Evolutionary conservation across 352 stramenopile genomes (phyloP).

Genomic region (Aphanomyces euteiches): DNA sequence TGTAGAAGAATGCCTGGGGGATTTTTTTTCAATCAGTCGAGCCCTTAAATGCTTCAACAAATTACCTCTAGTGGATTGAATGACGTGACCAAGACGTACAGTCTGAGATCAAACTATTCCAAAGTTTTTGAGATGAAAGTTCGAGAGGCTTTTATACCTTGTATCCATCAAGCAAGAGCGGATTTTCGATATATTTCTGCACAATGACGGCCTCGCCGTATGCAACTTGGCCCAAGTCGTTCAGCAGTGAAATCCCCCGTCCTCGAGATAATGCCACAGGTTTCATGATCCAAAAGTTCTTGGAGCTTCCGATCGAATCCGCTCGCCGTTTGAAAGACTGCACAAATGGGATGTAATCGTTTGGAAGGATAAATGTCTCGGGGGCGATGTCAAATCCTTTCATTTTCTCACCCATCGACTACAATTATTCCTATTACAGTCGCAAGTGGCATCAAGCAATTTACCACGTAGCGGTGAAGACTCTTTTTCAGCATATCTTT

Average conservation of each 20-base stretch:
- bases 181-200: conserved; percentile 87
- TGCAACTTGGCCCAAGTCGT: conserved; percentile 79
- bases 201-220: conserved; percentile 87
- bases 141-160: conserved; percentile 50
- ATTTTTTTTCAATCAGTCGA: too few species aligned
- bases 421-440: neutral
- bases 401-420: conserved; percentile 45
- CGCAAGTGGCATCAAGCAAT: conserved; percentile 38
- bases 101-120: conserved; percentile 69
- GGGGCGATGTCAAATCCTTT: conserved; percentile 87
- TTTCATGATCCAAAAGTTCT: conserved; percentile 95
- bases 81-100: conserved; percentile 94
- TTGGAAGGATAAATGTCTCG: conserved; percentile 89
- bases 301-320: conserved; percentile 28
- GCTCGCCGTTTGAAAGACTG: conserved; percentile 69
- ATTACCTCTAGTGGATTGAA: conserved; percentile 84
- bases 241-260: conserved; percentile 90
- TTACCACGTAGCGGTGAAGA: conserved; percentile 34
- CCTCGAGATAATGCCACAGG: conserved; percentile 87
- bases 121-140: neutral
- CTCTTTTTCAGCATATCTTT: conserved; percentile 93
- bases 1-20: conserved; percentile 83
- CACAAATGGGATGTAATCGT: conserved; percentile 90
- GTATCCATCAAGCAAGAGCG: conserved; percentile 84
- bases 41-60: too few species aligned